Base-by-base conservation (phyloP, 1,284 basidiomycete genomes). In the Pisolithus thermaeus region DNA sequence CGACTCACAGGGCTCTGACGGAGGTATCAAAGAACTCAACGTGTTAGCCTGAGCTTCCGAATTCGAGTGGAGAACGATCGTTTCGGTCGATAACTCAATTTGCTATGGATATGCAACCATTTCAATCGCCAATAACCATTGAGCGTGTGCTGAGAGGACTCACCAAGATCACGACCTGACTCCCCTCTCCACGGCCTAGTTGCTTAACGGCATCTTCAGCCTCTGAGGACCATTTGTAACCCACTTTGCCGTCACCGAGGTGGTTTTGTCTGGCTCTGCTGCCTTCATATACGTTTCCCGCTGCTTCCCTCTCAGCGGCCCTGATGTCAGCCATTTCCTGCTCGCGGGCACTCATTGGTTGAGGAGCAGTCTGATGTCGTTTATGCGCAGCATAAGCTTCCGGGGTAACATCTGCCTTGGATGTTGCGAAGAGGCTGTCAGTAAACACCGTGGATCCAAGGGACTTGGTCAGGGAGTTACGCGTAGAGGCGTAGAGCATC, bases 401-500 rank as follows among this genome's bases (percentile, higher is more conserved):
- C 1, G 80, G 70, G 3, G 82, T 81, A 38, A 86, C 60, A 63
- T 91, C 83, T 25, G 75, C 75, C 61, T 84, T 86, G 50, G 80
- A 80, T 0, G 90, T 93, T 0, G 92, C 91, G 65, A 92, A 93
- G 53, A 95, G 74, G 50, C 80, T 79, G 63, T 91, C 87, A 12
- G 82, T 80, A 68, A 94, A 92, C 52, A 83, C 71, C 43, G 81
- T 74, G 4, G 90, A 87, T 42, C 91, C 91, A 1, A 95, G 77
- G 4, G 80, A 74, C 67, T 84, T 91, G 44, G 85, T 76, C 20
- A 95, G 75, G 7, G 85, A 80, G 25, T 78, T 75, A 47, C 91
- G 81, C 1, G 87, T 85, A 1, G 91, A 87, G n/a, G 92, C 92
- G 67, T 95, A 94, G 27, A 96, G 74, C 92, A 95, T 96, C 88